Evolutionary conservation across 1,139 yeast species (phyloP).

Genomic region (Sugiyamaella grinbergsii): DNA sequence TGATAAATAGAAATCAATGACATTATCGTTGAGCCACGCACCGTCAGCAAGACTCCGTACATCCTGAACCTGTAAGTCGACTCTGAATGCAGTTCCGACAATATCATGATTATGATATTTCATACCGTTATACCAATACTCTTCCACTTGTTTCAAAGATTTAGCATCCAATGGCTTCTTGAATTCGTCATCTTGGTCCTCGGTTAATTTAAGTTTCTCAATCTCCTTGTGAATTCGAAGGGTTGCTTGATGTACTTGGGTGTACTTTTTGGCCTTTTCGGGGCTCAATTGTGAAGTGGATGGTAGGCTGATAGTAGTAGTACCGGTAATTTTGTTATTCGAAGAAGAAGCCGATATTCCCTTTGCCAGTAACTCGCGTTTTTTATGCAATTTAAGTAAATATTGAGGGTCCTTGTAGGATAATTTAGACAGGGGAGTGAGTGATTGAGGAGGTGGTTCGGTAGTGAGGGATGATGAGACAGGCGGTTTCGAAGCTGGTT

Average conservation of each 20-base stretch:
- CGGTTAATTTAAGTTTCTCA: constrained; percentile 23
- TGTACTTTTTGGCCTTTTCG: constrained; percentile 26
- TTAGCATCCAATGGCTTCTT: constrained; percentile 24
- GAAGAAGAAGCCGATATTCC: constrained; percentile 9
- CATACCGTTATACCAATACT: constrained; percentile 15
- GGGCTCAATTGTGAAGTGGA: constrained; percentile 18
- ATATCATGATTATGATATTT: constrained; percentile 38
- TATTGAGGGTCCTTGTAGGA: constrained; percentile 18
- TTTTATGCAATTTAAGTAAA: constrained; percentile 13
- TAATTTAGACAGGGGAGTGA: constrained; percentile 16
- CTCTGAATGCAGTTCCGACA: constrained; percentile 48
- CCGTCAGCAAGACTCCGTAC: constrained; percentile 68
- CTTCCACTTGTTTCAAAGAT: constrained; percentile 21
- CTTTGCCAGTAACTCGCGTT: constrained; percentile 12
- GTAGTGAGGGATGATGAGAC: background rate
- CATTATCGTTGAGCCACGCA: constrained; percentile 87
- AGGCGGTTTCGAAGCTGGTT: background rate
- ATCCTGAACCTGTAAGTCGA: constrained; percentile 70
- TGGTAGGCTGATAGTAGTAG: constrained; percentile 15
- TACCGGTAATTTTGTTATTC: no score
- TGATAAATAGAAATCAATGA: constrained; percentile 79
- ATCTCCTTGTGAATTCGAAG: constrained; percentile 27
- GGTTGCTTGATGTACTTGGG: constrained; percentile 23
- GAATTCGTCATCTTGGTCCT: constrained; percentile 21
- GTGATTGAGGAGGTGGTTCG: constrained; percentile 2